Percentiles rank a stretch among this genome's conserved stretches.
These are phyloP conservation scores for Rhodosporidiobolus sp. DNA, from an alignment of 768 basidiomycete genomes.

Conservation along the genomic window DNA sequence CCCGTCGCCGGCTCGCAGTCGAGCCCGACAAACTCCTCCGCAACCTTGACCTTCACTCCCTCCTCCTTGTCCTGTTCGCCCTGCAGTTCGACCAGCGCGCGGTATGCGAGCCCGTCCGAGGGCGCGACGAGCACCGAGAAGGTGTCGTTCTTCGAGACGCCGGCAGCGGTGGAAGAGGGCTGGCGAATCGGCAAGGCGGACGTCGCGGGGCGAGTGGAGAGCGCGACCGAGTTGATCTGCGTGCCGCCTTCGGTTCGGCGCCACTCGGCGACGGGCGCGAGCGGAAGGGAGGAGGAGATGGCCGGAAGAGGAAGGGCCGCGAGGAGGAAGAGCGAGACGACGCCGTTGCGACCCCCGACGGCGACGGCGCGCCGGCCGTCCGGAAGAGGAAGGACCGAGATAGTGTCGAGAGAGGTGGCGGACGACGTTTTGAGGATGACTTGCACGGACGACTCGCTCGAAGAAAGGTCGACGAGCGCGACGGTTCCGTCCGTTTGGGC, in stretches of 20 bases:
- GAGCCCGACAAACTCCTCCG: constrained; percentile 30
- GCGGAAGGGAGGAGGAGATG: background rate
- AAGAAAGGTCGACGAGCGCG: background rate
- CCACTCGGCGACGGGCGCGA: background rate
- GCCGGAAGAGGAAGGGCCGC: background rate
- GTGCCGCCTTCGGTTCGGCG: background rate
- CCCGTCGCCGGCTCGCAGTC: constrained; percentile 20
- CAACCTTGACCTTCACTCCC: background rate
- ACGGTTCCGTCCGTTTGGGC: constrained; percentile 19
- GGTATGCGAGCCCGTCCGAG: constrained; percentile 32
- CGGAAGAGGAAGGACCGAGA: too few species aligned
- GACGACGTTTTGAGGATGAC: too few species aligned
- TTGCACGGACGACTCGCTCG: too few species aligned
- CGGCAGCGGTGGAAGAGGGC: too few species aligned
- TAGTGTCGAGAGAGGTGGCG: too few species aligned
- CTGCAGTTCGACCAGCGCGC: background rate
- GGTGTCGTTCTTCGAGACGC: background rate
- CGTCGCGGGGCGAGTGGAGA: background rate
- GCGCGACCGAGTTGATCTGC: background rate
- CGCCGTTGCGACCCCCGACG: background rate
- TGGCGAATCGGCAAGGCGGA: background rate
- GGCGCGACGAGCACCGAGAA: constrained; percentile 18
- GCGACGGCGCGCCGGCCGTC: background rate
- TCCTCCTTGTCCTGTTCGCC: too few species aligned
- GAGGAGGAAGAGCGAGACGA: background rate